phyloP scores from a whole-genome alignment of 805 yeast genomes.

The Brettanomyces naardenensis region DNA sequence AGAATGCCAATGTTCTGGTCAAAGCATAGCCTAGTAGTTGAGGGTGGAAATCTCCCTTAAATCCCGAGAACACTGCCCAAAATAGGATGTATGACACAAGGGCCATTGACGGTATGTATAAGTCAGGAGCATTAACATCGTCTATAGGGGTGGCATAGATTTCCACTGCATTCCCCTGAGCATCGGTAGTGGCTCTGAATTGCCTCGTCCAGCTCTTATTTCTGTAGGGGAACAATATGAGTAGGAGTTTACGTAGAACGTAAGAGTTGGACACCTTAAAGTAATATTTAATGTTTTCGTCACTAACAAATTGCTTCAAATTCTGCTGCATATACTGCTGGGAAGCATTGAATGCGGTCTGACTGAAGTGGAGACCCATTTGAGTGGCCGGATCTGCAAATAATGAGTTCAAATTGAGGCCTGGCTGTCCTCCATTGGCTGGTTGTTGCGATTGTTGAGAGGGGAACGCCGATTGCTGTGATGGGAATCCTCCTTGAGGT shows the following conservation, averaged over 20 bases:
- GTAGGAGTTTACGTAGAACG: constrained; percentile 62
- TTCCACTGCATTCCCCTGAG: constrained; percentile 22
- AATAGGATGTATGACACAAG: constrained; percentile 77
- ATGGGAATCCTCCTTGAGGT: constrained; percentile 12
- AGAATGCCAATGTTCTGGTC: constrained; percentile 78
- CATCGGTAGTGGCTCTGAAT: constrained; percentile 28
- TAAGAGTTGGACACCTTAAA: constrained; percentile 89
- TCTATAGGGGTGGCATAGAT: constrained; percentile 68
- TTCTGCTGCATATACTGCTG: constrained; percentile 74
- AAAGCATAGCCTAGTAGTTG: constrained; percentile 83
- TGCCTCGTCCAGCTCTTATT: constrained; percentile 77
- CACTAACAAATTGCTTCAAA: constrained; percentile 42
- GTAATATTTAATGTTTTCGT: constrained; percentile 66
- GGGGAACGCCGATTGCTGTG: constrained; percentile 8
- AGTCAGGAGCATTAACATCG: constrained; percentile 92
- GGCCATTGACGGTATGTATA: constrained; percentile 94
- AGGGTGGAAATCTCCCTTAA: constrained; percentile 87
- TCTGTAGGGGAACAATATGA: constrained; percentile 79
- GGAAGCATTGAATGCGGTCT: constrained; percentile 74
- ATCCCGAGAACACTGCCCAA: constrained; percentile 78
- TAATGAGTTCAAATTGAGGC: constrained; percentile 30
- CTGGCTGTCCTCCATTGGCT: constrained; percentile 12
- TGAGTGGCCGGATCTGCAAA: constrained; percentile 75
- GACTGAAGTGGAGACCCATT: constrained; percentile 84
- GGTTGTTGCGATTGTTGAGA: constrained; percentile 20